Base-by-base conservation (phyloP, 345 rosid genomes). In the Luvunga scandens region DNA sequence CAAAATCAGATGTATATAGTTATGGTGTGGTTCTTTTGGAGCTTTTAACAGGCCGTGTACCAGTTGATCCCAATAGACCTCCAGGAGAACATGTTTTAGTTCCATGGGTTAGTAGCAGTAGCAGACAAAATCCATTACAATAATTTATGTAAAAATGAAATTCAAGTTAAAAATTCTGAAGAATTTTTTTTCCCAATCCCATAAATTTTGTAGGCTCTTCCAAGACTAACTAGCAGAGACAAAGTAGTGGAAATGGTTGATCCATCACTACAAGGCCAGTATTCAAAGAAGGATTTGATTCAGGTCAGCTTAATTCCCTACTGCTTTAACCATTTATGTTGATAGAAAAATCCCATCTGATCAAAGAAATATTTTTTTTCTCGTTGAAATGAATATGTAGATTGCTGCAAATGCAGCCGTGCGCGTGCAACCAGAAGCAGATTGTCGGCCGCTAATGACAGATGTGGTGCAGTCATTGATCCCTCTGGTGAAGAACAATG, bases 341-440 rank as follows among this genome's bases (percentile, higher is more conserved):
- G 6, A 50, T 19, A n/a, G 12, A 13, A 48, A 75, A 18, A 4
- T 65, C 30, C 34, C 42, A n/a, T 42, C 16, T 10, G 14, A 42
- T 42, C 16, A 42, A 42, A 10, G 2, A 0, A 42, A 42, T 42
- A 12, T 42, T 9, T 42, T 39, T 39, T 42, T 0, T 10, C 48
- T 42, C 12, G 14, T 42, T 34, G 38, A 66, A 65, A 76, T 28
- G 65, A 56, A 21, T 75, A 25, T 76, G 66, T 81, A 92, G 97
- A 89, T 93, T 55, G 98, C 98, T 53, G 98, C 98, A 28, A 91
- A 93, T 80, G 98, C 98, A 77, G 93, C 98, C 9, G 84, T 93
- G 86, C 92, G 98, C 73, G 92, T 92, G 75, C 98, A 93, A 81
- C 80, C 89, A 34, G 98, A 93, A 89, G 93, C 98, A 80, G 94